Evolutionary conservation across 257 asterid species (phyloP).

Genomic region (Gynochthodes officinalis): DNA sequence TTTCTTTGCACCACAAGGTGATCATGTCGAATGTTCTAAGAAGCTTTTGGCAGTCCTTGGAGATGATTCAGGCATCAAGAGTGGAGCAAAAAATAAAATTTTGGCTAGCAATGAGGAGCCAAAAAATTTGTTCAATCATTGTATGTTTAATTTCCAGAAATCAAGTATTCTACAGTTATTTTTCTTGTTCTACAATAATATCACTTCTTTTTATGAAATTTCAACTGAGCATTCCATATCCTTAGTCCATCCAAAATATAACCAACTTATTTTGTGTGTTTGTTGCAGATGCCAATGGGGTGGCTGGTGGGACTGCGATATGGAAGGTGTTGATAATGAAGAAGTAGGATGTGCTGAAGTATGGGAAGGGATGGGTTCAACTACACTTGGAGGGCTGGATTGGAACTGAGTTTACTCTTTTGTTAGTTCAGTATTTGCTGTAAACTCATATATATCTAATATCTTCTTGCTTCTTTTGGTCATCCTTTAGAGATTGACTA

Average conservation of each 20-base stretch:
- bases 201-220: neutral
- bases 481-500: too few species aligned
- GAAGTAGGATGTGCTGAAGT: slow-evolving; percentile 64
- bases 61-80: slow-evolving; percentile 45
- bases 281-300: slow-evolving; percentile 63
- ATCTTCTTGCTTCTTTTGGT: too few species aligned
- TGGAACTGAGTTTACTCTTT: slow-evolving; percentile 41
- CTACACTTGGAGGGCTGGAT: slow-evolving; percentile 69
- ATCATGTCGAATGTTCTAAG: slow-evolving; percentile 24
- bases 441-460: too few species aligned
- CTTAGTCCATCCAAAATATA: neutral
- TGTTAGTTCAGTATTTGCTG: neutral
- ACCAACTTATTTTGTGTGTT: neutral
- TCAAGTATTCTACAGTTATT: neutral
- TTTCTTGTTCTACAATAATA: neutral
- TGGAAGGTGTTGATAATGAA: slow-evolving; percentile 87
- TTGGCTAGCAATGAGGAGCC: slow-evolving; percentile 27
- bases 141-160: slow-evolving; percentile 28
- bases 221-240: neutral
- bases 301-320: slow-evolving; percentile 78
- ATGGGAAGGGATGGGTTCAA: slow-evolving; percentile 84
- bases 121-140: slow-evolving; percentile 56
- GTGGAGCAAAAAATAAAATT: slow-evolving; percentile 29
- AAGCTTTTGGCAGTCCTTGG: slow-evolving; percentile 69
- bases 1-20: slow-evolving; percentile 24